Percentiles rank a stretch among this genome's conserved stretches.
phyloP scores from a whole-genome alignment of 2,329 filamentous ascomycete species.

The Chaetomium olivaceum region DNA sequence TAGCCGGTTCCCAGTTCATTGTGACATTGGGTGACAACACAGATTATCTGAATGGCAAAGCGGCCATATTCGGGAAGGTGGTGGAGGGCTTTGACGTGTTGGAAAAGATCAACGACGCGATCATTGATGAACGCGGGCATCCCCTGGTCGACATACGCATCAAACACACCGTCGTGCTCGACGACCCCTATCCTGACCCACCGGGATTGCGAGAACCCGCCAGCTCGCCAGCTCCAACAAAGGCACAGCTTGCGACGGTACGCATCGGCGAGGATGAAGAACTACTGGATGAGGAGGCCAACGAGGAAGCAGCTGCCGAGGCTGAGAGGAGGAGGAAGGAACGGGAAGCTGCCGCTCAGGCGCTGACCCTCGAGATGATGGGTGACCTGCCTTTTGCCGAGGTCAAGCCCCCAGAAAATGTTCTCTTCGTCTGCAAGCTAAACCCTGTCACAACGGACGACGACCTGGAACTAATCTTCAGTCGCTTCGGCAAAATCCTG shows the following conservation, averaged over 20 bases:
- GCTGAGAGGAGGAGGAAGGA: conserved; percentile 79
- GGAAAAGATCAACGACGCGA: conserved; percentile 89
- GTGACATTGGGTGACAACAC: conserved; percentile 87
- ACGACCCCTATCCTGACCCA: conserved; percentile 89
- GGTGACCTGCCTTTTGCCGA: conserved; percentile 96
- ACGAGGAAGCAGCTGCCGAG: conserved; percentile 68
- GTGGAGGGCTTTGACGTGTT: conserved; percentile 94
- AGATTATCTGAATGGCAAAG: conserved; percentile 88
- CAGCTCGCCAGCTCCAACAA: conserved; percentile 76
- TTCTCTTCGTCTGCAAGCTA: conserved; percentile 96
- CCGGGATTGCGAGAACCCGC: conserved; percentile 73
- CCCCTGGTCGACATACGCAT: conserved; percentile 94
- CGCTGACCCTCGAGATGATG: conserved; percentile 94
- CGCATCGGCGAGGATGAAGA: conserved; percentile 85
- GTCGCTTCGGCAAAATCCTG: conserved; percentile 90
- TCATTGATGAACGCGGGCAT: conserved; percentile 80
- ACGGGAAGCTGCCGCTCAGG: conserved; percentile 88
- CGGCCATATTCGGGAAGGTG: conserved; percentile 92
- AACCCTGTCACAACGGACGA: conserved; percentile 96
- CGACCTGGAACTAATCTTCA: conserved; percentile 93
- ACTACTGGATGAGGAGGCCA: conserved; percentile 67
- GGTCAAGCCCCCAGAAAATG: conserved; percentile 94
- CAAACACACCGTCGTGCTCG: conserved; percentile 85
- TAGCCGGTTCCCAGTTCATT: conserved; percentile 91
- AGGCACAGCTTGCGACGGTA: conserved; percentile 85